Base-by-base conservation (phyloP, 768 basidiomycete genomes). In the Tubosaeta sp. region DNA sequence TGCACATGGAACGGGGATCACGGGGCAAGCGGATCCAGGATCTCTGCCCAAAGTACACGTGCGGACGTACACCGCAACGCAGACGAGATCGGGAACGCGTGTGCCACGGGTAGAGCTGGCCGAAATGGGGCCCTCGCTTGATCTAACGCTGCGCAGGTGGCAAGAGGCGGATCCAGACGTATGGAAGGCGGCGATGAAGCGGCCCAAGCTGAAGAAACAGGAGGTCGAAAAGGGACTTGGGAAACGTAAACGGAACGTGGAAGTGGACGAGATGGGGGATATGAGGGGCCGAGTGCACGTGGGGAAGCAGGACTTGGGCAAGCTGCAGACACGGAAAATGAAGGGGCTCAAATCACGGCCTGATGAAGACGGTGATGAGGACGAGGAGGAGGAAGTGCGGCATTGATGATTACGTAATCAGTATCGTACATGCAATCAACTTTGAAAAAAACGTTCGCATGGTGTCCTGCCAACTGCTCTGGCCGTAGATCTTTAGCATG, bases 211-310 rank as follows among this genome's bases (percentile, higher is more conserved):
- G 55, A 89, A 87, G 74, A 94, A 95, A 76, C 79, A 77, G 52
- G 90, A 94, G 31, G 72, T 95, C 42, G 91, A 90, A 72, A 83
- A 79, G 66, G 92, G 93, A 0, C 63, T 92, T 10, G 92, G 90
- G n/a, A 90, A 90, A 78, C 90, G 89, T 78, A 81, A 78, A 70
- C 94, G 93, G 82, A 99, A 99, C 65, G 65, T 92, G 70, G 92
- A 93, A 74, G 90, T 93, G 61, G 95, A 99, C 74, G 92, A 90
- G 69, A 96, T 98, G 95, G 96, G 96, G 50, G 91, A 99, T 66
- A 69, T 94, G 70, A 80, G 95, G 61, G 96, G 94, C 39, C 78
- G 83, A 52, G 81, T 99, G 25, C 94, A 98, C 69, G 70, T 98
- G 49, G 89, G 74, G 52, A 90, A 83, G 68, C 95, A 99, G 74